A percentile compares a stretch with the other conserved stretches of the same genome.
Evolutionary conservation across 257 asterid genomes (phyloP).

Genomic region (Przewalskia tangutica): DNA sequence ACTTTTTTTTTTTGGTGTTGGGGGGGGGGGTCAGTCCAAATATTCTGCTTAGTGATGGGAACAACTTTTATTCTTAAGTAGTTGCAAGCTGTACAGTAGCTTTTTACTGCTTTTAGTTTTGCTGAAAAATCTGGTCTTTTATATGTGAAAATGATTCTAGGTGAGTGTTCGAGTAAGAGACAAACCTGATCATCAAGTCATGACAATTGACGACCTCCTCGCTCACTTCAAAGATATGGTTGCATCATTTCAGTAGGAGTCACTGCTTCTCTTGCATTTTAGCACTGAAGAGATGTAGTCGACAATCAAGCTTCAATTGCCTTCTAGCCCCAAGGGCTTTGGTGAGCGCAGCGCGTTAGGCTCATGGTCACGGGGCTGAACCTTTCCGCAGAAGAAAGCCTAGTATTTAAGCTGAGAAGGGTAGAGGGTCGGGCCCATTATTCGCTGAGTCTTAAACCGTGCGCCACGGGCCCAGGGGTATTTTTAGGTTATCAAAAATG

Average conservation of each 20-base stretch:
- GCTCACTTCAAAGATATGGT: neutral
- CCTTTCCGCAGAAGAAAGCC: neutral
- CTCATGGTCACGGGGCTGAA: neutral
- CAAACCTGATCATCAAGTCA: slow-evolving; percentile 3
- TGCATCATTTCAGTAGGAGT: slow-evolving; percentile 1
- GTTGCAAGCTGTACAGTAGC: neutral
- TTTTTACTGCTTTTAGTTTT: neutral
- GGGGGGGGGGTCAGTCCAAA: no score
- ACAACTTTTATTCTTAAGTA: no score
- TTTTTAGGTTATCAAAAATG: no score
- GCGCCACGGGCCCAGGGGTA: no score
- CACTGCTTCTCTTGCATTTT: neutral
- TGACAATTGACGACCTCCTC: neutral
- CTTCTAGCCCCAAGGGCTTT: neutral
- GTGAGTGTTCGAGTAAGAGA: neutral
- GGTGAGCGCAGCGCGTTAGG: neutral
- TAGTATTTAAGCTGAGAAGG: neutral
- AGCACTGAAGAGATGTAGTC: neutral
- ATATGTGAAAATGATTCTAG: neutral
- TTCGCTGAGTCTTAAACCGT: no score
- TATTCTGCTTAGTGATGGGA: no score
- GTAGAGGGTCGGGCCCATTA: no score
- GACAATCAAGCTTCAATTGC: neutral
- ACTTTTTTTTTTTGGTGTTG: no score
- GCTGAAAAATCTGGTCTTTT: neutral